Percentiles rank a stretch among this genome's conserved stretches.
Evolutionary conservation across 2,329 filamentous ascomycete species (phyloP).

Genomic region (Fusarium incarnatum): DNA sequence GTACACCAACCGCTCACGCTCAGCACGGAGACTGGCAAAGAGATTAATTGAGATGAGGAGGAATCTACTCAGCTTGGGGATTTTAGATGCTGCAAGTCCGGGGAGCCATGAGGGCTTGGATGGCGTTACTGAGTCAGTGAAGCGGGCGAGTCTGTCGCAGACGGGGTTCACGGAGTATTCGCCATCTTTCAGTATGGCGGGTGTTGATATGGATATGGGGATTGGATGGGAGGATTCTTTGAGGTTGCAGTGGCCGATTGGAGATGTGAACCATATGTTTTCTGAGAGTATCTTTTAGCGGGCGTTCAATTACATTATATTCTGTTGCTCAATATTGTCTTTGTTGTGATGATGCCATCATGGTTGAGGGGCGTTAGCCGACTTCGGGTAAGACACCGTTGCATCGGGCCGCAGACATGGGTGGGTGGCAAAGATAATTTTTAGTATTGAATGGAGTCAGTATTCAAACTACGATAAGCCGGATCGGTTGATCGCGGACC

Average conservation of each 20-base stretch:
- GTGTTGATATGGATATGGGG: slow-evolving; percentile 28
- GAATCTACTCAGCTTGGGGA: slow-evolving; percentile 14
- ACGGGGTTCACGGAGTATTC: slow-evolving; percentile 13
- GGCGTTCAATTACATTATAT: background rate
- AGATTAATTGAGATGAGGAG: slow-evolving; percentile 24
- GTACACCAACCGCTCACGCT: slow-evolving; percentile 14
- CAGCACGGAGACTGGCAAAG: slow-evolving; percentile 23
- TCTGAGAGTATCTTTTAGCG: slow-evolving; percentile 29
- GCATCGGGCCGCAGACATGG: background rate
- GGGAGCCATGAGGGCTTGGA: slow-evolving; percentile 16
- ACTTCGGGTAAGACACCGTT: background rate
- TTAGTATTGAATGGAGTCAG: background rate
- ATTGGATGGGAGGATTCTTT: slow-evolving; percentile 32
- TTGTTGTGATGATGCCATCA: background rate
- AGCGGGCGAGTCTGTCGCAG: slow-evolving; percentile 12
- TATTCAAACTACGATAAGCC: background rate
- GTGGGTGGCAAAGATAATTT: background rate
- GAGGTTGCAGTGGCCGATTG: slow-evolving; percentile 28
- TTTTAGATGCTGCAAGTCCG: slow-evolving; percentile 6
- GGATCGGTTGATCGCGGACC: background rate
- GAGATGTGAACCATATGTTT: slow-evolving; percentile 36
- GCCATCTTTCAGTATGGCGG: slow-evolving; percentile 6
- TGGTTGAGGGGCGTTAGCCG: background rate
- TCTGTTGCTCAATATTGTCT: background rate
- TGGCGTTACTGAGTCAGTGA: slow-evolving; percentile 17